A percentile compares a stretch with the other conserved stretches of the same genome.
phyloP scores from a whole-genome alignment of 257 asterid species.

The Prunella vulgaris region DNA sequence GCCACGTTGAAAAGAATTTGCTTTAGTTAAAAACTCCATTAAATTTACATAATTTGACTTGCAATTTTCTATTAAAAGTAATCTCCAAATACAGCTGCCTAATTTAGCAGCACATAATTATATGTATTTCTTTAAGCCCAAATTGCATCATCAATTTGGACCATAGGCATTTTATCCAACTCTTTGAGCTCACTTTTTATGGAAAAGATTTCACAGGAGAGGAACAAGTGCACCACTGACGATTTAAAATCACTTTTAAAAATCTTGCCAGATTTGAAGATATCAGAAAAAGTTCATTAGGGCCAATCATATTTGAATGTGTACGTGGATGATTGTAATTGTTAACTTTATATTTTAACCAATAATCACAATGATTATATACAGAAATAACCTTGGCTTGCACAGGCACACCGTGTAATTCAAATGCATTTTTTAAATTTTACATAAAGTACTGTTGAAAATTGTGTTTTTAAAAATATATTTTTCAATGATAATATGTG shows the following conservation, averaged over 20 bases:
- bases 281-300: too few species aligned
- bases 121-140: constrained; percentile 2
- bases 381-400: too few species aligned
- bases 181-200: constrained; percentile 5
- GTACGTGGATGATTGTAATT: too few species aligned
- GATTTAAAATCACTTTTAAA: not conserved
- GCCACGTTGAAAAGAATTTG: constrained; percentile 17
- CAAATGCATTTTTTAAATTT: too few species aligned
- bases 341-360: too few species aligned
- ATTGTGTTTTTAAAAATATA: too few species aligned
- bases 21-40: constrained; percentile 24
- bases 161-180: constrained; percentile 1
- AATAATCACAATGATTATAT: too few species aligned
- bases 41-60: not conserved
- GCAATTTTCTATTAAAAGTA: not conserved
- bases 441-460: too few species aligned
- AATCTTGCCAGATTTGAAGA: too few species aligned
- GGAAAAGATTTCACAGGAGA: not conserved
- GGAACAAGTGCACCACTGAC: constrained; percentile 4
- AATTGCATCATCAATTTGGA: constrained; percentile 28
- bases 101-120: not conserved
- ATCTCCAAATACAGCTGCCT: constrained; percentile 16
- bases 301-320: too few species aligned
- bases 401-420: too few species aligned
- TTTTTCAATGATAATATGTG: too few species aligned